phyloP scores from a whole-genome alignment of 495 filamentous ascomycete genomes.

The Amphirosellinia nigrospora region DNA sequence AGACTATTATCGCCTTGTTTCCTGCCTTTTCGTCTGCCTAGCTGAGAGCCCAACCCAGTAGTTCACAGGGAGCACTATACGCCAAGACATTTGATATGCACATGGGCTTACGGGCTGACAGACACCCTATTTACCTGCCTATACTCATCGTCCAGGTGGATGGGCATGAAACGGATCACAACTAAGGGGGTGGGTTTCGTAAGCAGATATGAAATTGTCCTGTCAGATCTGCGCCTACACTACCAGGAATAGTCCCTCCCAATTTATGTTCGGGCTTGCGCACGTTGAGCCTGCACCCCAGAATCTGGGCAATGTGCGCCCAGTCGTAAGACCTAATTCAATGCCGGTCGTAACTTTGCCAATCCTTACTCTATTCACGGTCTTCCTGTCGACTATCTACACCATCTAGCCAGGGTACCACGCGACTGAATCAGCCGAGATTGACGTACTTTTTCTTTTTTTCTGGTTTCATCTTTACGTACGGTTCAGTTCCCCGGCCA shows the following conservation, averaged over 20 bases:
- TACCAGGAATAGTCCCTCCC: constrained; percentile 3
- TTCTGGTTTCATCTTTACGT: background rate
- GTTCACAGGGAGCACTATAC: background rate
- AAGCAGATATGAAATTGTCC: constrained; percentile 2
- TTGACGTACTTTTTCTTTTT: background rate
- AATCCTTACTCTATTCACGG: constrained; percentile 2
- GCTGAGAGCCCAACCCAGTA: constrained; percentile 11
- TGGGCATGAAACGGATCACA: constrained; percentile 5
- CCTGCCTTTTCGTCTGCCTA: constrained; percentile 18
- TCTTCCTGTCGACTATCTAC: too few relatives aligned
- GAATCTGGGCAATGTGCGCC: constrained; percentile 20
- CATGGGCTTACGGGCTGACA: constrained; percentile 20
- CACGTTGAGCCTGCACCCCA: constrained; percentile 21
- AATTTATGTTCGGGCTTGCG: background rate
- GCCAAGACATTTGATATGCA: constrained; percentile 13
- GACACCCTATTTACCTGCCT: background rate
- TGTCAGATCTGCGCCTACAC: background rate
- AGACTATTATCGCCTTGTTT: background rate
- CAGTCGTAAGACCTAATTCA: constrained; percentile 3
- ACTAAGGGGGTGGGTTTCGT: background rate
- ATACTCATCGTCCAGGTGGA: background rate
- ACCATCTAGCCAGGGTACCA: background rate
- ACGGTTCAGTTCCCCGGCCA: background rate
- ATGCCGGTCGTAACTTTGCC: background rate
- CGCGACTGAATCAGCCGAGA: constrained; percentile 8